These are phyloP conservation scores for Mucor racemosus DNA, from an alignment of 371 early-diverging fungal species.

Conservation along the genomic window DNA sequence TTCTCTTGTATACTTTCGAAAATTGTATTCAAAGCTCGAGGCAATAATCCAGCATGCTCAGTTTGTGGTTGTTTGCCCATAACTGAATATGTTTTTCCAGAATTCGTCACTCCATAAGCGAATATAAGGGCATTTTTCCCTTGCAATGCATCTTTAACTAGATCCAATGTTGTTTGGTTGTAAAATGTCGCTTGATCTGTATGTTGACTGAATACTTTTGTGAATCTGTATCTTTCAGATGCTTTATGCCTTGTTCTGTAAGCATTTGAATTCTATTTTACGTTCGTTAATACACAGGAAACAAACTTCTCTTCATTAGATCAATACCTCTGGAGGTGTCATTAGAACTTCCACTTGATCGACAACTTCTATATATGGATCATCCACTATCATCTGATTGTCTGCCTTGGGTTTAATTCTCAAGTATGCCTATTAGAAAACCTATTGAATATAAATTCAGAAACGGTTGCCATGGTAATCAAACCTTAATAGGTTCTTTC, in stretches of 20 bases:
- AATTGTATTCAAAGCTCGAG: slow-evolving; percentile 62
- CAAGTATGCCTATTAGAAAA: slow-evolving; percentile 43
- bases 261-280: slow-evolving; percentile 33
- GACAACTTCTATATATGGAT: slow-evolving; percentile 51
- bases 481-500: slow-evolving; percentile 13
- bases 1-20: slow-evolving; percentile 50
- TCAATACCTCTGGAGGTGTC: slow-evolving; percentile 49
- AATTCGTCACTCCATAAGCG: slow-evolving; percentile 80
- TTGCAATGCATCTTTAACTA: slow-evolving; percentile 50
- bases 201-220: slow-evolving; percentile 59
- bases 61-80: slow-evolving; percentile 45
- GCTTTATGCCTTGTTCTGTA: slow-evolving; percentile 46
- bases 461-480: background rate
- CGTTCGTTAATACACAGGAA: background rate
- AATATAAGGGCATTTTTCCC: slow-evolving; percentile 72
- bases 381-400: slow-evolving; percentile 12
- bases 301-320: background rate
- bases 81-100: slow-evolving; percentile 81
- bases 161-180: slow-evolving; percentile 61
- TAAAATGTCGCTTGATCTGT: slow-evolving; percentile 60
- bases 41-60: slow-evolving; percentile 60
- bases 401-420: slow-evolving; percentile 41
- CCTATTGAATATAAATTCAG: too few species aligned
- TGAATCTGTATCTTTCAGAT: slow-evolving; percentile 65
- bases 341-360: slow-evolving; percentile 46